Evolutionary conservation across 495 filamentous ascomycete species (phyloP).

Genomic region (Platismatia glauca): DNA sequence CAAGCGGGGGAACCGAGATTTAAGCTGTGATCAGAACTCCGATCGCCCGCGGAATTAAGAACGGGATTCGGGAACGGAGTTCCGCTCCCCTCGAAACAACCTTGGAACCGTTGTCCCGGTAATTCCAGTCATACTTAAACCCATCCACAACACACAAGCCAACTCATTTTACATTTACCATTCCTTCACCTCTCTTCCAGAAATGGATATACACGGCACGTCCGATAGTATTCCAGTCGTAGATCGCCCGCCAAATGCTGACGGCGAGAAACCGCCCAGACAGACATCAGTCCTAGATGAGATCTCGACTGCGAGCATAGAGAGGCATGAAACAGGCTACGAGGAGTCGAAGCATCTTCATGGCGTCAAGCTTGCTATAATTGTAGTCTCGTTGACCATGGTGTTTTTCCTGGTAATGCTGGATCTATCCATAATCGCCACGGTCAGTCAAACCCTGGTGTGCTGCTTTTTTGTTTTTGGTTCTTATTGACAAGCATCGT

Average conservation of each 20-base stretch:
- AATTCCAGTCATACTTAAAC: too few relatives aligned
- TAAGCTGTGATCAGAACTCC: neutral
- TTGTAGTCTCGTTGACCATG: neutral
- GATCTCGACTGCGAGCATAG: neutral
- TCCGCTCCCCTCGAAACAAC: neutral
- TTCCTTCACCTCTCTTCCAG: neutral
- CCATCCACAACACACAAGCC: too few relatives aligned
- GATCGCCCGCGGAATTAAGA: neutral
- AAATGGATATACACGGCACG: neutral
- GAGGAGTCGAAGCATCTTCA: neutral
- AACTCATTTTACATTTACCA: too few relatives aligned
- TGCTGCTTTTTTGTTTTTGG: too few relatives aligned
- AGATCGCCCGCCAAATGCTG: neutral
- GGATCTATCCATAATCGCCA: neutral
- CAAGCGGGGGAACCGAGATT: neutral
- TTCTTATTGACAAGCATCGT: too few relatives aligned
- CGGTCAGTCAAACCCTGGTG: neutral
- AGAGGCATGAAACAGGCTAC: neutral
- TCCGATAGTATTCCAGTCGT: neutral
- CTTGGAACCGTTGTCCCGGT: too few relatives aligned
- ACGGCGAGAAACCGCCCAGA: neutral
- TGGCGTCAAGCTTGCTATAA: neutral
- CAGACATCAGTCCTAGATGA: neutral
- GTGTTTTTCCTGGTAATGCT: neutral
- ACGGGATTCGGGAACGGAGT: neutral